Percentiles rank a stretch among this genome's conserved stretches.
These are phyloP conservation scores for Cucurbita pepo DNA, from an alignment of 306 rosid genomes.

Conservation along the genomic window DNA sequence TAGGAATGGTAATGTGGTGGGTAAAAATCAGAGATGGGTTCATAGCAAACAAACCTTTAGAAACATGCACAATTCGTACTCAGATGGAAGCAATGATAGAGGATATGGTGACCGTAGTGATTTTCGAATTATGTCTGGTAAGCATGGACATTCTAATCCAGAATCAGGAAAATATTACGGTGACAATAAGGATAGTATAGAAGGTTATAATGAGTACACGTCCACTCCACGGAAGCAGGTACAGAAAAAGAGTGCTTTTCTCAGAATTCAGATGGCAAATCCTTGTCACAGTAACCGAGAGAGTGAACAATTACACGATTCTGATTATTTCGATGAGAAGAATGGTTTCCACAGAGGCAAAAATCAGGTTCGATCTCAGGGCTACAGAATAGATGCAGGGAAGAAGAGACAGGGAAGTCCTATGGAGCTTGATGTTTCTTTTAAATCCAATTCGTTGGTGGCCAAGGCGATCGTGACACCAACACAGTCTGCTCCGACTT, in stretches of 20 bases:
- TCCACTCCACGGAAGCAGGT: slow-evolving; percentile 61
- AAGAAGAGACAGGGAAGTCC: slow-evolving; percentile 41
- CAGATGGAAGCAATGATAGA: slow-evolving; percentile 20
- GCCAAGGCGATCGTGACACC: slow-evolving; percentile 66
- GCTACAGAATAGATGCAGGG: slow-evolving; percentile 24
- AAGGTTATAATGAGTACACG: slow-evolving; percentile 27
- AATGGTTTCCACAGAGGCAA: slow-evolving; percentile 34
- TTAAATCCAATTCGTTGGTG: slow-evolving; percentile 64
- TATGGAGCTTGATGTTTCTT: slow-evolving; percentile 75
- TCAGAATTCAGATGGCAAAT: slow-evolving; percentile 50
- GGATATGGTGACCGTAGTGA: slow-evolving; percentile 13
- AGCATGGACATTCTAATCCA: slow-evolving; percentile 32
- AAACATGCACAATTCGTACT: slow-evolving; percentile 26
- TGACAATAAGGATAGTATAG: slow-evolving; percentile 29
- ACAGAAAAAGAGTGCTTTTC: slow-evolving; percentile 91
- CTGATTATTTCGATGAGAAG: slow-evolving; percentile 32
- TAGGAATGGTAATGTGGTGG: slow-evolving; percentile 13
- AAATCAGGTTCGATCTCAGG: slow-evolving; percentile 28
- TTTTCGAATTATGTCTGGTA: slow-evolving; percentile 11
- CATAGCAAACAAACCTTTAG: slow-evolving; percentile 30
- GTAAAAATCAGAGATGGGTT: slow-evolving; percentile 35
- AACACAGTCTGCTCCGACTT: slow-evolving; percentile 16
- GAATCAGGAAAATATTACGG: slow-evolving; percentile 25
- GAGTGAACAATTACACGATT: slow-evolving; percentile 29
- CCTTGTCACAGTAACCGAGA: slow-evolving; percentile 41